phyloP scores from a whole-genome alignment of 257 asterid genomes.

The Buddleja alternifolia region DNA sequence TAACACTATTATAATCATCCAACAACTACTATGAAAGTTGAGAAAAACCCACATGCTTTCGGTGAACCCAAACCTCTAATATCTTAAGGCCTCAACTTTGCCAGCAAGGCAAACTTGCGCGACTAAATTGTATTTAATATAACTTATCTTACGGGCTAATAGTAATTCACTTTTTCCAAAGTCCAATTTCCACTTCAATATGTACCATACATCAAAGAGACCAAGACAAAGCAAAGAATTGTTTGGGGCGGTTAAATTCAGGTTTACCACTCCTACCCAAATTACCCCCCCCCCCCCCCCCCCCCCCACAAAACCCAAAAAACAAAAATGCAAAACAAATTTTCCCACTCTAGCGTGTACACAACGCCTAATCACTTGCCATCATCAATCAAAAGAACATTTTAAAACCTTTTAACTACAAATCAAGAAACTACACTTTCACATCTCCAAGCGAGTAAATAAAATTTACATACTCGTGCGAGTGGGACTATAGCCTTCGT shows the following conservation, averaged over 20 bases:
- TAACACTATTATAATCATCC: too few relatives aligned
- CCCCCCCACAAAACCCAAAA: too few relatives aligned
- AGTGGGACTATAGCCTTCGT: slow-evolving; percentile 29
- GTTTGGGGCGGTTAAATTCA: neutral
- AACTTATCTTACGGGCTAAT: too few relatives aligned
- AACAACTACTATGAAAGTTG: too few relatives aligned
- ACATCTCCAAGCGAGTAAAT: slow-evolving; percentile 26
- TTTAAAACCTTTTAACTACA: neutral
- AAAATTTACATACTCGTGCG: slow-evolving; percentile 27
- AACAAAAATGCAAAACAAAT: neutral
- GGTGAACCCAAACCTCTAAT: too few relatives aligned
- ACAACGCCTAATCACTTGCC: slow-evolving; percentile 25
- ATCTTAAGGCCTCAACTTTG: too few relatives aligned
- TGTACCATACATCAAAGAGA: neutral
- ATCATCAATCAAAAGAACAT: slow-evolving; percentile 1
- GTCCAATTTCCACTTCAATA: neutral
- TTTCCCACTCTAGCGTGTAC: slow-evolving; percentile 25
- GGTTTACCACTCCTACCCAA: neutral
- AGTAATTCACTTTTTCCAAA: too few relatives aligned
- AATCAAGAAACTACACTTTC: neutral
- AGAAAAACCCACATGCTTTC: too few relatives aligned
- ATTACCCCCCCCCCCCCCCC: neutral
- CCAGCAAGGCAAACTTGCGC: too few relatives aligned
- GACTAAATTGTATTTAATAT: too few relatives aligned
- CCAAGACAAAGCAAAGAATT: slow-evolving; percentile 7